Base-by-base conservation (phyloP, 2,329 filamentous ascomycete species). In the Botrytis paeoniae region DNA sequence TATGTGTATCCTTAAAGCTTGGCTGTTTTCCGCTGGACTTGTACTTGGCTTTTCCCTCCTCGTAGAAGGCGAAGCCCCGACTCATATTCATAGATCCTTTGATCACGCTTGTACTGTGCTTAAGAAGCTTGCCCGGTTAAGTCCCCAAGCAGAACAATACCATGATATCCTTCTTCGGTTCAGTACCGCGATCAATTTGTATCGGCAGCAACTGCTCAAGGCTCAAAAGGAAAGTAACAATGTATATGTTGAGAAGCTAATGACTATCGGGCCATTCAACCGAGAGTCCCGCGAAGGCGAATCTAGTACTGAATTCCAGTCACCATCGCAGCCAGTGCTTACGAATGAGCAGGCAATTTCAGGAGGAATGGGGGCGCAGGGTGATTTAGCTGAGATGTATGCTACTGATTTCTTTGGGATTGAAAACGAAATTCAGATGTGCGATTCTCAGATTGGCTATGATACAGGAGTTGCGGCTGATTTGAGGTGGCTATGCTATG, bases 31-130 rank as follows among this genome's bases (percentile, higher is more conserved):
- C 8, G 48, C 65, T 22, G 65, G 65, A 29, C 65, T 68, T 9
- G 65, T 68, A 12, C 65, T 68, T n/a, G 65, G 65, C 1, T 68
- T 68, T 14, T 68, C 65, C 48, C 65, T 68, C 65, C 48, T 64
- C 37, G 61, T 68, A 32, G 65, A 54, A 68, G 22, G 48, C 48
- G 35, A 68, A 32, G n/a, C 16, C 10, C 65, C 48, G n/a, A 41
- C 48, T 25, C 65, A 57, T 41, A 41, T 32, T 16, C 48, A 41
- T 18, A 37, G 39, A 68, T 68, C 35, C 16, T 68, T 68, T 16
- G 35, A 57, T 68, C 65, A 57, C n/a, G 48, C 48, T 32, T 68
- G 65, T 16, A 32, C 32, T 12, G 35, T 68, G n/a, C 65, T 68
- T 22, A 32, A 57, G 18, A 68, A 29, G 18, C 25, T 68, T 54